phyloP scores from a whole-genome alignment of 2,329 filamentous ascomycete species.

The Aureobasidium sp. region DNA sequence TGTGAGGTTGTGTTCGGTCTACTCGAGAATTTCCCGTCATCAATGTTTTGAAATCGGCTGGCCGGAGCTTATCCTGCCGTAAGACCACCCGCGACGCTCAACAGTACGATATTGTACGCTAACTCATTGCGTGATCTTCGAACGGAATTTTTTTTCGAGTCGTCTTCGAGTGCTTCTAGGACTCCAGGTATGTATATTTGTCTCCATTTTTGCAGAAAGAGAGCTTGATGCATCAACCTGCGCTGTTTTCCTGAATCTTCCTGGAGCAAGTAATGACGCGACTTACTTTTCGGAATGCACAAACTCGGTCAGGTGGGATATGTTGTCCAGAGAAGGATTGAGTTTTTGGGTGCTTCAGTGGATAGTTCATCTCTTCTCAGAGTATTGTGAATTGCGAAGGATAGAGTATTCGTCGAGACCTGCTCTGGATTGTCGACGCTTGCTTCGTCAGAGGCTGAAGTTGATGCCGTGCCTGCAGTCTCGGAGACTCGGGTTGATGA shows the following conservation, averaged over 20 bases:
- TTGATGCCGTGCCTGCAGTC: no score
- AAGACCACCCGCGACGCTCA: not conserved
- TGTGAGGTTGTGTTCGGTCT: not conserved
- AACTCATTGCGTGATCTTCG: not conserved
- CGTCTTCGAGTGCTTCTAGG: not conserved
- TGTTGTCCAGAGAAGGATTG: not conserved
- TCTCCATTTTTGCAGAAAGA: slow-evolving; percentile 13
- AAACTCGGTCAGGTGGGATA: not conserved
- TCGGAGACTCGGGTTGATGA: not conserved
- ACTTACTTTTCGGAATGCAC: not conserved
- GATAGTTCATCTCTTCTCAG: not conserved
- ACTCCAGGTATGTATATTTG: not conserved
- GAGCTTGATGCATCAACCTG: slow-evolving; percentile 16
- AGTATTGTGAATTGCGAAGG: not conserved
- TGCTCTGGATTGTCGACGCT: not conserved
- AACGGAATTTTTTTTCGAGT: no score
- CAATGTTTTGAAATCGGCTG: no score
- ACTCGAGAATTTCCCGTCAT: no score
- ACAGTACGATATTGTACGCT: not conserved
- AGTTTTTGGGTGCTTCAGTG: not conserved
- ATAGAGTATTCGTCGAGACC: not conserved
- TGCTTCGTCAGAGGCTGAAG: not conserved
- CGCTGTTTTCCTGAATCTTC: no score
- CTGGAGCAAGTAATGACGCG: not conserved
- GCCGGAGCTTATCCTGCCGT: not conserved